These are phyloP conservation scores for Eremomyces bilateralis DNA, from an alignment of 495 filamentous ascomycete genomes.

Conservation along the genomic window DNA sequence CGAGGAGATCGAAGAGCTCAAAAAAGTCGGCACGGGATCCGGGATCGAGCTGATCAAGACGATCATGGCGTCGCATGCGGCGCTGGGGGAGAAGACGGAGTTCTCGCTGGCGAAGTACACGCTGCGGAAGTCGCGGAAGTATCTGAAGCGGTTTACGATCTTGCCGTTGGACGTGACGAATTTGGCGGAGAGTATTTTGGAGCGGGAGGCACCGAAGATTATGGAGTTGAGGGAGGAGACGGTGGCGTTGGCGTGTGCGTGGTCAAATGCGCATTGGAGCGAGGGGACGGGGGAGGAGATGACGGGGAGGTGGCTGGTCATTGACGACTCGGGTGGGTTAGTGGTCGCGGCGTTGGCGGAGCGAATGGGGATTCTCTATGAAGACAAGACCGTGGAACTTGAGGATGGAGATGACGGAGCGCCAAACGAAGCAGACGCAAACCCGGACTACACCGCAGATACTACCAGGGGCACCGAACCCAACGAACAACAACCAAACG, in stretches of 20 bases:
- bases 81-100: conserved; percentile 77
- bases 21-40: conserved; percentile 50
- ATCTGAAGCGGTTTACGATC: conserved; percentile 64
- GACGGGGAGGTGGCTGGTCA: conserved; percentile 60
- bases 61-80: conserved; percentile 62
- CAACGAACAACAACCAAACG: not conserved
- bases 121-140: conserved; percentile 81
- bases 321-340: conserved; percentile 79
- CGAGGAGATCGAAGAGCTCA: conserved; percentile 80
- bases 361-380: conserved; percentile 65
- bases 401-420: conserved; percentile 7
- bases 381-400: conserved; percentile 8
- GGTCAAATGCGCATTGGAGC: conserved; percentile 39
- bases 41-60: conserved; percentile 79
- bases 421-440: conserved; percentile 6
- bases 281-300: conserved; percentile 23
- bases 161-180: conserved; percentile 59
- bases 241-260: conserved; percentile 46
- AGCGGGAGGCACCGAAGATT: conserved; percentile 57
- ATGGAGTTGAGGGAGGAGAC: conserved; percentile 79
- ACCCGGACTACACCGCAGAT: too few relatives aligned
- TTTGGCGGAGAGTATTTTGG: conserved; percentile 45
- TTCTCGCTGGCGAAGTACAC: conserved; percentile 93
- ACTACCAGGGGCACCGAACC: too few relatives aligned
- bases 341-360: conserved; percentile 78